Evolutionary conservation across 257 asterid species (phyloP), one percentile per base, ranked within the genome.

Genomic region (Voacanga thouarsii): DNA sequence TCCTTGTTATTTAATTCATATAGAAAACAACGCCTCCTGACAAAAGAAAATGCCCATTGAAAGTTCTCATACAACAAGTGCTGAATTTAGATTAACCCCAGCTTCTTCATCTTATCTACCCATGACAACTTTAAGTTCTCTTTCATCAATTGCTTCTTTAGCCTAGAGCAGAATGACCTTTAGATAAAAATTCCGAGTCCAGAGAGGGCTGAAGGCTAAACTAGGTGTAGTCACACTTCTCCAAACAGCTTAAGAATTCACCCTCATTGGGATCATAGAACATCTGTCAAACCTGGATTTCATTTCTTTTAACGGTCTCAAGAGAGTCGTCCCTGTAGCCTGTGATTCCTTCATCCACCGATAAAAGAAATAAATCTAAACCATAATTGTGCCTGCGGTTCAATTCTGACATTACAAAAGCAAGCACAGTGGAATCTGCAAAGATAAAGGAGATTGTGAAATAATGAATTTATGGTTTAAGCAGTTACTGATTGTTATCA

Each of bases 281-380:
- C 23, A 28, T 19, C 28, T 21, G 19, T 33, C 67, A 66, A 75
- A 91, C 98, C 98, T 95, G 99, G 61, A 95, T 84, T 90, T 95
- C 99, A 80, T 95, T 95, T 87, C 99, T 86, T 81, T 95, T 93
- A 81, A 93, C 99, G 82, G 99, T 95, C 86, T 95, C 97, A 64
- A 95, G 98, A 9, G 98, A 95, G 80, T 95, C 99, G 74, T 95
- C 99, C 82, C 99, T 86, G 88, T 95, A 95, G 71, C 99, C 99
- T 19, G 98, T 91, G 84, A 95, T 95, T 74, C 99, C 99, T 83
- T 95, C 98, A 81, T 95, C 99, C 76, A 95, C 91, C 6, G 98
- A 95, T 18, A 95, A 89, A 85, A 95, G 91, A 88, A 95, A 95
- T 82, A 95, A 97, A 83, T 95, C 97, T 81, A 95, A 85, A 61